A percentile compares a stretch with the other conserved stretches of the same genome.
Evolutionary conservation across 2,329 filamentous ascomycete genomes (phyloP).

Genomic region (Sporothrix sp.): DNA sequence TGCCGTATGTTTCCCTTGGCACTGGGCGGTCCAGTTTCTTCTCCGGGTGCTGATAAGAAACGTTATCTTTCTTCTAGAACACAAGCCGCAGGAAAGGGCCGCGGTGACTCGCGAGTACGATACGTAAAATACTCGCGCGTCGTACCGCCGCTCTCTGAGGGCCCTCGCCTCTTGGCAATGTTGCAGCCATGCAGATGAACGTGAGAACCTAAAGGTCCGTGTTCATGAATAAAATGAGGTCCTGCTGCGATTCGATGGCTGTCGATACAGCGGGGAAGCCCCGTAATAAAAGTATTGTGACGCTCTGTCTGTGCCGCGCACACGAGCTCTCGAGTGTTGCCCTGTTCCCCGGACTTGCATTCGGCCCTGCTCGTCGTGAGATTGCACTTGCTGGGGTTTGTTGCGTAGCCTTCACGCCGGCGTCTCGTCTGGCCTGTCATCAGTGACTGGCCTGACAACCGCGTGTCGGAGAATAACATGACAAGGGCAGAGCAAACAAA

Average conservation of each 20-base stretch:
- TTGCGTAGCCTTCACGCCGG: background rate
- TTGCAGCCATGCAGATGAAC: too few relatives aligned
- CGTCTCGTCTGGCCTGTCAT: slow-evolving; percentile 3
- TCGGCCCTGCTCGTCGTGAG: background rate
- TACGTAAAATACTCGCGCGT: too few relatives aligned
- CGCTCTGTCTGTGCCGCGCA: too few relatives aligned
- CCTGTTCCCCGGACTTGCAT: background rate
- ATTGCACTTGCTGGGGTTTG: slow-evolving; percentile 2
- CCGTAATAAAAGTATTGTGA: too few relatives aligned
- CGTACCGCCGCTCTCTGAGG: too few relatives aligned
- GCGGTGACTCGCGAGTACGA: too few relatives aligned
- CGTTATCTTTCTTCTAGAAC: background rate
- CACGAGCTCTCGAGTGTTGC: too few relatives aligned
- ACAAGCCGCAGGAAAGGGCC: too few relatives aligned
- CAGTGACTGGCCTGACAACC: background rate
- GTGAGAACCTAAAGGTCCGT: too few relatives aligned
- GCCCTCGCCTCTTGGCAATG: slow-evolving; percentile 5
- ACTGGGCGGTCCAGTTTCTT: background rate
- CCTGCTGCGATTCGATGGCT: too few relatives aligned
- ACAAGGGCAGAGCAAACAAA: background rate
- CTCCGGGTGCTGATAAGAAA: background rate
- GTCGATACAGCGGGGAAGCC: too few relatives aligned
- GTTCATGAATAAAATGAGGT: too few relatives aligned
- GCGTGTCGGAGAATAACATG: background rate
- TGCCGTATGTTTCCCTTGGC: slow-evolving; percentile 1